Conservation (phyloP, 2,329 filamentous ascomycete species). For the Arthrocladium fulminans region DNA sequence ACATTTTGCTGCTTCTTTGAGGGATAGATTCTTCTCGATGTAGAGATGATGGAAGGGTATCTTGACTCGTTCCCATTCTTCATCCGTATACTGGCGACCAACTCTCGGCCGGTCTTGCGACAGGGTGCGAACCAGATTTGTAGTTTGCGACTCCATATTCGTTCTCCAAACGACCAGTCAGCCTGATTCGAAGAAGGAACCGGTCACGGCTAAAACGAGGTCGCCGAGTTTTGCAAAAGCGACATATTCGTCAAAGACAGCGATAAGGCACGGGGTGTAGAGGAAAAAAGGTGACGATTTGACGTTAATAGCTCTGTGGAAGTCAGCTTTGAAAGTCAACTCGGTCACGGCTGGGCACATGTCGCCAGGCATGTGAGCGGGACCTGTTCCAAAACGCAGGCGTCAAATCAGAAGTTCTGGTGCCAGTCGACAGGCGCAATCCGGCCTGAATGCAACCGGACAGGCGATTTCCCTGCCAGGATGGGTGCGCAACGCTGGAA, state of each 20-base stretch:
- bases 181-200: neutral
- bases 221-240: neutral
- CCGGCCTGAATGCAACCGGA: neutral
- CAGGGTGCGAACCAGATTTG: neutral
- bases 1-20: conserved; percentile 17
- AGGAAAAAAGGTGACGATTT: neutral
- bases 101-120: neutral
- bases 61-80: conserved; percentile 21
- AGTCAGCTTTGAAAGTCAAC: neutral
- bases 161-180: neutral
- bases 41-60: conserved; percentile 20
- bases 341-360: neutral
- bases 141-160: neutral
- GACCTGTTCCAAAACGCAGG: neutral
- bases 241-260: neutral
- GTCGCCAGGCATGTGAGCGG: neutral
- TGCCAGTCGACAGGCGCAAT: neutral
- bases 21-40: conserved; percentile 20
- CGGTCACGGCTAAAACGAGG: neutral
- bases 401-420: conserved; percentile 3
- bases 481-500: too few species aligned
- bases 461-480: too few species aligned
- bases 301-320: neutral
- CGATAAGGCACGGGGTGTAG: neutral
- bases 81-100: conserved; percentile 17